Evolutionary conservation across 1,284 basidiomycete species (phyloP).

Genomic region (Heliocybe sulcata): DNA sequence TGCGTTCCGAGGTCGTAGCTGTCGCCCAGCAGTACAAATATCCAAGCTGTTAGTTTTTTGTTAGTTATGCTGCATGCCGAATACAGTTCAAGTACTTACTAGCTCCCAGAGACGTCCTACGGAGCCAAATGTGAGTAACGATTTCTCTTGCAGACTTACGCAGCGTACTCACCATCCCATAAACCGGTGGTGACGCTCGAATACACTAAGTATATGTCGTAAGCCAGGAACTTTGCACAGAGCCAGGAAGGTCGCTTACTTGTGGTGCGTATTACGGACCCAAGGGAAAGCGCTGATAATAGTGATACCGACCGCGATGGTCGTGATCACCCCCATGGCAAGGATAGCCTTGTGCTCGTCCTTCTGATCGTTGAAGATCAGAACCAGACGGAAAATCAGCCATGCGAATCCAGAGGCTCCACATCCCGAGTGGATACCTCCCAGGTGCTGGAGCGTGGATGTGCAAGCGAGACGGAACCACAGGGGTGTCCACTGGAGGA

Average conservation of each 20-base stretch:
- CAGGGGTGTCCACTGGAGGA: slow-evolving; percentile 53
- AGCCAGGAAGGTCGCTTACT: slow-evolving; percentile 30
- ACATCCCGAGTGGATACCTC: slow-evolving; percentile 68
- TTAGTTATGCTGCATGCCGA: too few relatives aligned
- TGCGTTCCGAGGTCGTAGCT: slow-evolving; percentile 32
- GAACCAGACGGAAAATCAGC: slow-evolving; percentile 50
- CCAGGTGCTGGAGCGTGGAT: slow-evolving; percentile 57
- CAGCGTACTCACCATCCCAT: slow-evolving; percentile 48
- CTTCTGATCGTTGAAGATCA: slow-evolving; percentile 46
- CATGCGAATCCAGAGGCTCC: slow-evolving; percentile 55
- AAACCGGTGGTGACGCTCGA: slow-evolving; percentile 65
- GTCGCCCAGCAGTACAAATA: slow-evolving; percentile 36
- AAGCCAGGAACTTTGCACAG: slow-evolving; percentile 4
- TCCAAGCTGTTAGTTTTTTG: slow-evolving; percentile 23
- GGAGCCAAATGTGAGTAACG: too few relatives aligned
- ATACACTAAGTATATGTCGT: slow-evolving; percentile 33
- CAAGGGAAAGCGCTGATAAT: slow-evolving; percentile 61
- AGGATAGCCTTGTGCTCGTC: slow-evolving; percentile 49
- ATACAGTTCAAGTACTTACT: too few relatives aligned
- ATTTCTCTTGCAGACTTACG: slow-evolving; percentile 8
- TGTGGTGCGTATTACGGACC: slow-evolving; percentile 62
- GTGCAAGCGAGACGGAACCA: slow-evolving; percentile 55
- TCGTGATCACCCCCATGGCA: slow-evolving; percentile 50
- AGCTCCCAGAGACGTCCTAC: too few relatives aligned
- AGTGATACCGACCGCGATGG: slow-evolving; percentile 45